Evolutionary conservation across 2,329 filamentous ascomycete species (phyloP), one percentile per base, ranked within the genome.

Genomic region (Magnaporthiopsis rhizophila): DNA sequence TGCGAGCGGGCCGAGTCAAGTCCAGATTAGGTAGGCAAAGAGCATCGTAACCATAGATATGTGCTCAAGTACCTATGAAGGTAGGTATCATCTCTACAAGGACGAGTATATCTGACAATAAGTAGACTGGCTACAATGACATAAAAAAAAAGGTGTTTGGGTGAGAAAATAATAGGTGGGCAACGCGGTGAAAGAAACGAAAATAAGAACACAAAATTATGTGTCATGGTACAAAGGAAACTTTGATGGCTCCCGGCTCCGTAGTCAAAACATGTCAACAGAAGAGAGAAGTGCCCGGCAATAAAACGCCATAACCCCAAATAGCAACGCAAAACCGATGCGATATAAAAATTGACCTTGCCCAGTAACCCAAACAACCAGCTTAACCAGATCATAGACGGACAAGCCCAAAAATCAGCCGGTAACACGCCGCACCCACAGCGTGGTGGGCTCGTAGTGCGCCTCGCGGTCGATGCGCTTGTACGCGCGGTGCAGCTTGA

Each of bases 391-490:
- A 12, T 4, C 12, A 12, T 24, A 58, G 24, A 81, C 76, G 11
- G 9, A 11, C 32, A 34, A 2, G 1, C 36, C 2, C 4, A 58
- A 4, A 8, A 57, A 34, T 61, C 58, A 69, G 60, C 81, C 84
- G 26, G 90, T 92, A 66, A 92, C 88, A 67, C 91, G 82, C 71
- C 88, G 84, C 62, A 96, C 89, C 91, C 91, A 96, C 12, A 96
- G 76, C 36, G 84, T 84, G 0, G 87, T 88, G 13, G 85, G 85
- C 70, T 90, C 87, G 70, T 81, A 89, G 45, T 81, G 80, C 2
- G 81, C 82, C 63, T 89, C 83, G 67, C 88, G 84, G 70, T 93
- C 89, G 69, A 87, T 81, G 61, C 90, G 83, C 78, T 91, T 93
- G 76, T 90, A 89, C 12, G 89, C 88, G 28, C 89, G 80, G 72